A percentile compares a stretch with the other conserved stretches of the same genome.
Conservation (phyloP, 73 alveolate species). For the Halteria grandinella region DNA sequence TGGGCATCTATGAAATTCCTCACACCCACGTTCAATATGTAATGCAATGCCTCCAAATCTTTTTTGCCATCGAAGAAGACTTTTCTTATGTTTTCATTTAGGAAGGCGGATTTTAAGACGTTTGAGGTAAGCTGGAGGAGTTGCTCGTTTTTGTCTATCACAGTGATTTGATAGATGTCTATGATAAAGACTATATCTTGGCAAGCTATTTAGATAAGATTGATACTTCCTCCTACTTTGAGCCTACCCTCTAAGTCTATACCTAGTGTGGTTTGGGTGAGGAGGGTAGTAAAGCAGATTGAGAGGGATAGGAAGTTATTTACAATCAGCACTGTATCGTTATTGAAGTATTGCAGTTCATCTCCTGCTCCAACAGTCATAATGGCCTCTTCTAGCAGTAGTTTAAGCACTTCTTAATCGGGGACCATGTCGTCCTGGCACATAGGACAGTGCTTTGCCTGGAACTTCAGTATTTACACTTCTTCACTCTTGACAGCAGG, state of each 20-base stretch:
- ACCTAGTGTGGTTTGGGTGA: neutral
- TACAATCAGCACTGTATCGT: conserved; percentile 2
- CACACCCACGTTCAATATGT: conserved; percentile 3
- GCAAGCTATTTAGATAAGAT: conserved; percentile 39
- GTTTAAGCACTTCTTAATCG: neutral
- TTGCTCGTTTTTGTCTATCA: neutral
- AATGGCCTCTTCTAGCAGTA: neutral
- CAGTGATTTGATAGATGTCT: conserved; percentile 14
- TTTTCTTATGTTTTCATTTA: conserved; percentile 33
- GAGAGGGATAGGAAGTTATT: conserved; percentile 22
- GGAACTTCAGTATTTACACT: neutral
- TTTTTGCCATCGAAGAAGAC: conserved; percentile 63
- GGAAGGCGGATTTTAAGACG: conserved; percentile 7
- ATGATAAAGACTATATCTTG: conserved; percentile 24
- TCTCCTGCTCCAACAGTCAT: conserved; percentile 15
- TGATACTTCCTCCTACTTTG: conserved; percentile 30
- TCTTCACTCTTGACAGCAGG: neutral
- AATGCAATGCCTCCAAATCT: conserved; percentile 57
- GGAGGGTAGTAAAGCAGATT: neutral
- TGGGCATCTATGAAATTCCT: conserved; percentile 30
- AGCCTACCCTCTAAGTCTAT: conserved; percentile 56
- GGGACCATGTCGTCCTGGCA: conserved; percentile 22
- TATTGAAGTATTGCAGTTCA: conserved; percentile 1
- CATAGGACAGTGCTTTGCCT: neutral
- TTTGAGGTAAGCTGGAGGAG: neutral